These are phyloP conservation scores for Globisporangium okanoganense DNA, from an alignment of 352 stramenopile genomes.

Conservation along the genomic window DNA sequence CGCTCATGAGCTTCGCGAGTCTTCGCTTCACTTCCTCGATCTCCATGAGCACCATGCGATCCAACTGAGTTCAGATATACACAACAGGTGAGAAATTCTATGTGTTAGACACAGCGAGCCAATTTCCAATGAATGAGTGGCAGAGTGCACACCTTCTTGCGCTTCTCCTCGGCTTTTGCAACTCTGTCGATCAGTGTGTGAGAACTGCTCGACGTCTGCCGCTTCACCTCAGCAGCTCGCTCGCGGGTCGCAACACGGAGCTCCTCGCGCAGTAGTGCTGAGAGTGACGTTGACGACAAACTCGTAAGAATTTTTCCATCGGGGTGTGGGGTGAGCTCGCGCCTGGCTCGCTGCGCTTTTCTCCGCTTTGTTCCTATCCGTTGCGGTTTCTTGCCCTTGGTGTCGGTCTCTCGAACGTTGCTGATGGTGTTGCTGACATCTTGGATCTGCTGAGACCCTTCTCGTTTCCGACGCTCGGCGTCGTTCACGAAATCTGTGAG, in stretches of 20 bases:
- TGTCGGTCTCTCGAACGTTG: not conserved
- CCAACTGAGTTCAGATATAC: slow-evolving; percentile 26
- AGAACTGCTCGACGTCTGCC: slow-evolving; percentile 12
- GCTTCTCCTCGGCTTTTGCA: slow-evolving; percentile 43
- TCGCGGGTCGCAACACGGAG: slow-evolving; percentile 22
- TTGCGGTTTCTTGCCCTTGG: slow-evolving; percentile 1
- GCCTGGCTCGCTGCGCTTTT: not conserved
- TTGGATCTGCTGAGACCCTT: not conserved
- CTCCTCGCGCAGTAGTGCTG: slow-evolving; percentile 32
- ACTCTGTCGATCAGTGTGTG: slow-evolving; percentile 41
- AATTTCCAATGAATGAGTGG: not conserved
- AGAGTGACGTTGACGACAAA: slow-evolving; percentile 22
- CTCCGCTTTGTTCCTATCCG: not conserved
- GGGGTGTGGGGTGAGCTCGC: not conserved
- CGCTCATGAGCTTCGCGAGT: slow-evolving; percentile 41
- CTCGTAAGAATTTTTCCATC: not conserved
- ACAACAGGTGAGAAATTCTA: not conserved
- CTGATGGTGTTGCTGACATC: not conserved
- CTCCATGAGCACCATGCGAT: slow-evolving; percentile 55
- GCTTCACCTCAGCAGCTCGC: not conserved
- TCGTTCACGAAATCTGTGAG: slow-evolving; percentile 30
- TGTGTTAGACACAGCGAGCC: not conserved
- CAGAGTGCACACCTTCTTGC: slow-evolving; percentile 45
- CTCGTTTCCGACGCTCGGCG: slow-evolving; percentile 28
- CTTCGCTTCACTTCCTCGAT: slow-evolving; percentile 63